These are phyloP conservation scores for Warburgia ugandensis DNA, from an alignment of 164 flowering plant species.

Conservation along the genomic window DNA sequence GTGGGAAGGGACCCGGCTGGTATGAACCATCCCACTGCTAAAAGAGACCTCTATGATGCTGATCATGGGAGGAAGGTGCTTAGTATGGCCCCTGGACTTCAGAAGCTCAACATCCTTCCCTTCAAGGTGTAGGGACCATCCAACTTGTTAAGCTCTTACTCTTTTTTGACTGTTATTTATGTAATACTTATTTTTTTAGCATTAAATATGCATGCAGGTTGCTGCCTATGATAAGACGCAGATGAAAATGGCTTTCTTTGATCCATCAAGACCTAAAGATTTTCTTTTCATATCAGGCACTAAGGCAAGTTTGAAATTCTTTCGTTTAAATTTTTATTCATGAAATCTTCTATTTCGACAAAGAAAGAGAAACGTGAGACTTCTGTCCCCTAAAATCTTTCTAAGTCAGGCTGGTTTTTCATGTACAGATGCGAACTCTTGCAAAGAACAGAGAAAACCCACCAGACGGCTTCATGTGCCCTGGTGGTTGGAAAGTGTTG, in stretches of 20 bases:
- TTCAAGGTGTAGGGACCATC: conserved; percentile 49
- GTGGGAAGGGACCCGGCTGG: conserved; percentile 99
- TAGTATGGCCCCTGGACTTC: conserved; percentile 98
- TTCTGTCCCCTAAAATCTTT: too few species aligned
- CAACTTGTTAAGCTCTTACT: neutral
- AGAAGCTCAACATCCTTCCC: conserved; percentile 86
- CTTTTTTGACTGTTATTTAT: neutral
- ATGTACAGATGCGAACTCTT: conserved; percentile 75
- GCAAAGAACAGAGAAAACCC: conserved; percentile 85
- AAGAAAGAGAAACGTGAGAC: too few species aligned
- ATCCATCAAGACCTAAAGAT: conserved; percentile 84
- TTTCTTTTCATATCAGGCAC: conserved; percentile 96
- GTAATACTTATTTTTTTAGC: neutral
- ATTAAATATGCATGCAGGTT: conserved; percentile 42
- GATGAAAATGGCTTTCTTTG: conserved; percentile 91
- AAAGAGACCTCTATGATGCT: conserved; percentile 88
- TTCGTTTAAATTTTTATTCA: too few species aligned
- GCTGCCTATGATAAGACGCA: conserved; percentile 92
- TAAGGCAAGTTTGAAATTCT: conserved; percentile 44
- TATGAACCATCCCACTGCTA: conserved; percentile 90
- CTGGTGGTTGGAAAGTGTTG: conserved; percentile 87
- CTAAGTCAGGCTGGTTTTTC: conserved; percentile 1
- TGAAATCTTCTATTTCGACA: too few species aligned
- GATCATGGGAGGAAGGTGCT: conserved; percentile 95
- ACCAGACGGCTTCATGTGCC: conserved; percentile 97